Base-by-base conservation (phyloP, 495 filamentous ascomycete genomes). In the Trichoderma virens region DNA sequence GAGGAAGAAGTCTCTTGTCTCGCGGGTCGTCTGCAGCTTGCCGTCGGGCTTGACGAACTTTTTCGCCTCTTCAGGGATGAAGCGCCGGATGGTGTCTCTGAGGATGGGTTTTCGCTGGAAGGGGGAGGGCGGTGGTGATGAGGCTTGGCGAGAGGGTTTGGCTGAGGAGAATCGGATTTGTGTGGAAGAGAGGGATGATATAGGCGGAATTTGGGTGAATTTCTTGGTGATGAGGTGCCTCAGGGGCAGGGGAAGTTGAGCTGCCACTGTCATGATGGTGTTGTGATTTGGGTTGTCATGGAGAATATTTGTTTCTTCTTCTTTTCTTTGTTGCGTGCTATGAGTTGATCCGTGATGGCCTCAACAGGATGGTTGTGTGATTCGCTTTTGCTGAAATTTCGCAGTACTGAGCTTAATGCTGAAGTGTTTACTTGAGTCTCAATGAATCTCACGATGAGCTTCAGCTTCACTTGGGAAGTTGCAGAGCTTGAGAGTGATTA, bases 61-160 rank as follows among this genome's bases (percentile, higher is more conserved):
- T 23, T 61, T 61, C 7, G 31, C 30, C 16, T 61, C 59, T 11
- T 61, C 59, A 9, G 59, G 59, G 30, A 61, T 61, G 34, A 61
- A 61, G 18, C 59, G 27, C n/a, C 59, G n/a, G 30, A 39, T 34
- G 59, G 30, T 61, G 30, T 56, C 47, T 56, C 47, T 27, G 47
- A 56, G 47, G 47, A 56, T 2, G 2, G 23, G 23, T 16, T 34
- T 61, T n/a, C 13, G 2, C 9, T 39, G 59, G 30, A 23, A 9
- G 30, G 27, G n/a, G n/a, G n/a, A 0, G 1, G 31, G 1, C 14
- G 27, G 4, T 60, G 11, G 8, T 23, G 56, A 31, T 20, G 59
- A 14, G 2, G 9, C n/a, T 20, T n/a, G 28, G 25, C 25, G 59
- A 13, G 27, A 11, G 14, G 47, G 41, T 3, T 16, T 4, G n/a